Base-by-base conservation (phyloP, 495 filamentous ascomycete genomes). In the Xanthoparmelia taractica region DNA sequence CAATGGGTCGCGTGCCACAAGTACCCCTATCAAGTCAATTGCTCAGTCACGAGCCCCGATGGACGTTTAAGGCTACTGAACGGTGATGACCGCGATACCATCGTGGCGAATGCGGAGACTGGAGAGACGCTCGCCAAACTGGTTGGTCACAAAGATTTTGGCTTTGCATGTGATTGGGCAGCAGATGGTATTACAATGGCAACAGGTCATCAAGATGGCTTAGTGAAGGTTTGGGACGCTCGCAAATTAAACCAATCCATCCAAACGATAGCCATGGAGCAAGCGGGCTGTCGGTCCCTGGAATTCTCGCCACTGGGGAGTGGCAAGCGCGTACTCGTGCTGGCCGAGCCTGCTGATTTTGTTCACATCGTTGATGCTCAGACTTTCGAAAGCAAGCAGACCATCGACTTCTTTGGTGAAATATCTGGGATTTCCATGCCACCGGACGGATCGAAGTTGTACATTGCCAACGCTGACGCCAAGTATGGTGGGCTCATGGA, bases 131-230 rank as follows among this genome's bases (percentile, higher is more conserved):
- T 87, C 15, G 77, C 81, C 54, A 76, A 75, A 1, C 80, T 96
- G 5, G 73, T 75, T 6, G 86, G 86, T 6, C 93, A 97, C 70
- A 80, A 78, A 29, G 92, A 96, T 71, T 92, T 80, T 67, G 91
- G 87, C 56, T 97, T 97, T 65, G 90, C 92, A 4, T 93, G 89
- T 67, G 92, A 87, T 66, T 97, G 93, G 93, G 86, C 91, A 8
- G 87, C 89, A 27, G 89, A 96, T 73, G 92, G 92, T 61, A 85
- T 85, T 72, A 89, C 89, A 56, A 85, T 96, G 60, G 93, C 93
- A 15, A 96, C 93, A 6, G 91, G 88, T 56, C 93, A 91, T 65
- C 92, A 97, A 72, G 93, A 97, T 78, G 87, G 82, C 73, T 84
- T 83, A 20, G 82, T 93, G 66, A 85, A 87, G 59, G 87, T 97